phyloP scores from a whole-genome alignment of 1,284 basidiomycete genomes.

The Coniferiporia weirii region DNA sequence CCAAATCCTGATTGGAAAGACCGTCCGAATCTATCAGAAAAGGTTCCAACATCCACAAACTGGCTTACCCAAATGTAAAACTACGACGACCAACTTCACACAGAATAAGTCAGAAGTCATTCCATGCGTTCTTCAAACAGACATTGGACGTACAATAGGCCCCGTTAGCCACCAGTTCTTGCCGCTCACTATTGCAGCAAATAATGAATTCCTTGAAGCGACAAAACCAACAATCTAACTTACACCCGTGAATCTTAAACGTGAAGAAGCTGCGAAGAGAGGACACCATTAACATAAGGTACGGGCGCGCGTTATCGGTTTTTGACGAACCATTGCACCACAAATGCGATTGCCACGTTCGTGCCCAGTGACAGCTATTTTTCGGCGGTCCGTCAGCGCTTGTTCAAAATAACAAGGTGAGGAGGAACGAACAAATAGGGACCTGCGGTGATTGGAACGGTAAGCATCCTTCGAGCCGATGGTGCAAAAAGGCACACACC shows the following conservation, averaged over 20 bases:
- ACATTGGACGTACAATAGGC: constrained; percentile 27
- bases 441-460: constrained; percentile 4
- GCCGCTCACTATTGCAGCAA: constrained; percentile 28
- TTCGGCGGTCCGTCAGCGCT: background rate
- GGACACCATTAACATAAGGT: background rate
- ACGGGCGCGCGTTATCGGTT: background rate
- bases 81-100: constrained; percentile 28
- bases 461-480: background rate
- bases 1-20: constrained; percentile 30
- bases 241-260: constrained; percentile 34
- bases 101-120: background rate
- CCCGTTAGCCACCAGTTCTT: constrained; percentile 33
- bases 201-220: too few species aligned
- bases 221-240: constrained; percentile 8
- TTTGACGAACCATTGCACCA: constrained; percentile 12
- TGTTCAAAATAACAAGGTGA: background rate
- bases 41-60: background rate
- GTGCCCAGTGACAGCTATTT: constrained; percentile 10
- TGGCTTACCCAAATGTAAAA: constrained; percentile 36
- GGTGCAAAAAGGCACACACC: constrained; percentile 20
- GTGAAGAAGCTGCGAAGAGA: constrained; percentile 33
- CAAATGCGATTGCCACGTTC: constrained; percentile 15
- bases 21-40: too few species aligned
- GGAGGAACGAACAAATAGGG: background rate
- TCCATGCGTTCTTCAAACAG: background rate